Conservation (phyloP, 1,284 basidiomycete species). For the Anthracocystis panici-leucophaei region DNA sequence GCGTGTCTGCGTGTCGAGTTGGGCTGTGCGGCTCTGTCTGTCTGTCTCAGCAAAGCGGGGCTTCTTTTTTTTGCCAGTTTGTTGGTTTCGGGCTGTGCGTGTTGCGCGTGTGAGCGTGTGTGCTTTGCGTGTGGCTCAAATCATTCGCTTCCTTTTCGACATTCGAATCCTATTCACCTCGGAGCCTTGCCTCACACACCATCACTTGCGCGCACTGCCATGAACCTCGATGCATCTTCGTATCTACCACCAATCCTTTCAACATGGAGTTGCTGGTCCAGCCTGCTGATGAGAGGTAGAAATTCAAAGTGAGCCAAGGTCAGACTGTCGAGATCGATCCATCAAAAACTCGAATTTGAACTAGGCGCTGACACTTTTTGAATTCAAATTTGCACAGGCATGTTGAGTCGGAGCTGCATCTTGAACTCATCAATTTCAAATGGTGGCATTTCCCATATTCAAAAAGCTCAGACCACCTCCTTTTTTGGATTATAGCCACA, state of each 20-base stretch:
- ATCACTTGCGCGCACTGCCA: background rate
- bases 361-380: background rate
- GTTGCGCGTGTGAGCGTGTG: background rate
- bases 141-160: background rate
- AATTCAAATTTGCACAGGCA: conserved; percentile 8
- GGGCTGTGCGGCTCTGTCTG: conserved; percentile 7
- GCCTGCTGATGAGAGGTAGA: too few relatives aligned
- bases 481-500: background rate
- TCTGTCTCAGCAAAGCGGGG: background rate
- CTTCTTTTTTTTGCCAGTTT: background rate
- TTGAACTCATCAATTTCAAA: background rate
- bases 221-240: background rate
- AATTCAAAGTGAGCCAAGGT: too few relatives aligned
- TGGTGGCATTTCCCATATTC: background rate
- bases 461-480: conserved; percentile 30
- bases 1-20: background rate
- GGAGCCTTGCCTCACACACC: too few relatives aligned
- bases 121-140: background rate
- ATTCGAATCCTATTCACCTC: background rate
- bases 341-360: too few relatives aligned
- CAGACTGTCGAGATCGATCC: too few relatives aligned
- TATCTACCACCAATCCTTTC: too few relatives aligned
- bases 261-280: too few relatives aligned
- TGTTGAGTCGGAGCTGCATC: conserved; percentile 12
- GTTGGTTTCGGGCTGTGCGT: conserved; percentile 28